Percentiles rank a stretch among this genome's conserved stretches.
Evolutionary conservation across 139 green algal species (phyloP).

Genomic region (Picochlorum costavermella): DNA sequence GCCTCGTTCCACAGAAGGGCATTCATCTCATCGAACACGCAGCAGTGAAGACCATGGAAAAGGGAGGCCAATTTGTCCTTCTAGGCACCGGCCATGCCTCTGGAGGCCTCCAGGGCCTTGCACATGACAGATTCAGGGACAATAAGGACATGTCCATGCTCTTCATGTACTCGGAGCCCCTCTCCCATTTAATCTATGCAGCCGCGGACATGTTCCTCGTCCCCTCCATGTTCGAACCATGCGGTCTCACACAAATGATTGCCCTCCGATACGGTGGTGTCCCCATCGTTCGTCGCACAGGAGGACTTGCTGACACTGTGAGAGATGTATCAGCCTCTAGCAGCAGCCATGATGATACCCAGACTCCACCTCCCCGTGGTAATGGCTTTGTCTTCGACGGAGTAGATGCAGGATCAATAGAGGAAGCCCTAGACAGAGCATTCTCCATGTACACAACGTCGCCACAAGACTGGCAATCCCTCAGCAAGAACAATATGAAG

Average conservation of each 20-base stretch:
- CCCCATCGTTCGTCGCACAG: conserved; percentile 60
- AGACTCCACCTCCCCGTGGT: background rate
- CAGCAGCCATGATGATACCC: background rate
- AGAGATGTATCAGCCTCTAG: conserved; percentile 38
- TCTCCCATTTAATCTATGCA: conserved; percentile 84
- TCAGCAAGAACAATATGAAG: background rate
- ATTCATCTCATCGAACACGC: conserved; percentile 85
- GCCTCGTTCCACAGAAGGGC: conserved; percentile 87
- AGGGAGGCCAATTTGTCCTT: conserved; percentile 83
- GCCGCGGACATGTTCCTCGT: conserved; percentile 88
- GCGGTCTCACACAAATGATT: conserved; percentile 83
- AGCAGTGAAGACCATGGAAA: conserved; percentile 50
- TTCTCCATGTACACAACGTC: conserved; percentile 15
- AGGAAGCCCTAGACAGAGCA: conserved; percentile 62
- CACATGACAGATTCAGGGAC: conserved; percentile 44
- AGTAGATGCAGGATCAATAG: conserved; percentile 57
- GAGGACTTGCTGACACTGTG: conserved; percentile 81
- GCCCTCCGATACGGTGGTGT: conserved; percentile 57
- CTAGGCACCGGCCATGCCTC: conserved; percentile 79
- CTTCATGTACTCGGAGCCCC: conserved; percentile 71
- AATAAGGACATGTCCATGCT: conserved; percentile 35
- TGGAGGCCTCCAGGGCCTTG: conserved; percentile 64
- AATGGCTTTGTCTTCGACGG: conserved; percentile 90
- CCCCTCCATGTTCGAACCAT: conserved; percentile 94
- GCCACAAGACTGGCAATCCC: background rate